A percentile compares a stretch with the other conserved stretches of the same genome.
Conservation (phyloP, 176 grass and related monocot genomes). For the Bothriochloa decipiens region DNA sequence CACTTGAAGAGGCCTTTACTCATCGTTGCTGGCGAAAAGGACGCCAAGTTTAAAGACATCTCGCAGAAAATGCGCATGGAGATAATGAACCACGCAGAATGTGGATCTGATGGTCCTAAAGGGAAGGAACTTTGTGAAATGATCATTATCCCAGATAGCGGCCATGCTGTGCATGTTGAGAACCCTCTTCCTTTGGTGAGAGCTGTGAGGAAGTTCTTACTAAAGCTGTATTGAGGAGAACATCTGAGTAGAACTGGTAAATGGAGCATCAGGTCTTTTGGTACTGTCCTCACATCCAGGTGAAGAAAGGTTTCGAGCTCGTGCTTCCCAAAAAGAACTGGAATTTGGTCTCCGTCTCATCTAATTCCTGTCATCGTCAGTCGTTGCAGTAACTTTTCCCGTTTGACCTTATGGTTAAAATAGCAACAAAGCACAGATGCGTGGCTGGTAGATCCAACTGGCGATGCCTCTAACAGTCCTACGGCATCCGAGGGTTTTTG, state of each 20-base stretch:
- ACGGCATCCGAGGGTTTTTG: not conserved
- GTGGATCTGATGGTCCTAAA: constrained; percentile 31
- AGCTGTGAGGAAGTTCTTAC: constrained; percentile 75
- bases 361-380: not conserved
- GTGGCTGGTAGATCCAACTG: not conserved
- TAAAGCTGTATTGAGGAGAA: constrained; percentile 42
- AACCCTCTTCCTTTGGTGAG: constrained; percentile 84
- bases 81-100: constrained; percentile 40
- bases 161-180: constrained; percentile 91
- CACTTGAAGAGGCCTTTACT: constrained; percentile 75
- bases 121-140: constrained; percentile 52
- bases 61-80: constrained; percentile 65
- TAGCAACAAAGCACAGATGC: not conserved
- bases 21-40: constrained; percentile 80
- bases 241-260: not conserved
- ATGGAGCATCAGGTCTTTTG: not conserved
- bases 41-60: constrained; percentile 73
- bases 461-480: not conserved
- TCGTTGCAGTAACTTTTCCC: not conserved
- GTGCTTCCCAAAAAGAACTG: not conserved
- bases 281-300: not conserved
- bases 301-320: not conserved
- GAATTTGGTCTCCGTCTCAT: not conserved
- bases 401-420: not conserved
- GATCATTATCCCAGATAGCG: constrained; percentile 70